phyloP scores from a whole-genome alignment of 2,329 filamentous ascomycete species.

The Fusarium nelsonii region DNA sequence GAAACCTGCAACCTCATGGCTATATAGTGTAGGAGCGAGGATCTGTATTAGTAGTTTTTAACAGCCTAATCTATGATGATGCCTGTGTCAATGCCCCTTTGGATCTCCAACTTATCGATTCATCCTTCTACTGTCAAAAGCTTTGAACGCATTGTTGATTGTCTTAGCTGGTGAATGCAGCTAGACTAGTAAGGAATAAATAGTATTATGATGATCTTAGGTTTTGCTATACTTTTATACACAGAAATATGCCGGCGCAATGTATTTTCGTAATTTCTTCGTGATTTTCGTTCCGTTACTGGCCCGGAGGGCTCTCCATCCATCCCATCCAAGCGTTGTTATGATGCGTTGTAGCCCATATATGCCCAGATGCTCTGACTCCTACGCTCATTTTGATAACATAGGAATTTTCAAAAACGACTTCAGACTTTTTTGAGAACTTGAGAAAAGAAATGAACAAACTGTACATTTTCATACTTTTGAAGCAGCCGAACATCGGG shows the following conservation, averaged over 20 bases:
- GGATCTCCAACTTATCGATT: too few relatives aligned
- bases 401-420: conserved; percentile 2
- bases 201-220: not conserved
- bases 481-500: not conserved
- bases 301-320: conserved; percentile 1
- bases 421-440: conserved; percentile 7
- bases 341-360: not conserved
- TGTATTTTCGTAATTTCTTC: conserved; percentile 1
- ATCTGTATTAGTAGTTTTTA: conserved; percentile 40
- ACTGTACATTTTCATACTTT: conserved; percentile 10
- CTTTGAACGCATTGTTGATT: not conserved
- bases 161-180: not conserved
- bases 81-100: conserved; percentile 2
- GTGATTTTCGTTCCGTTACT: conserved; percentile 2
- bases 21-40: conserved; percentile 28
- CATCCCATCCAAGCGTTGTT: not conserved
- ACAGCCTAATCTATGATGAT: conserved; percentile 34
- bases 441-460: conserved; percentile 15
- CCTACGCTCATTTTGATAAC: not conserved
- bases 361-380: not conserved
- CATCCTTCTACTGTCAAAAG: not conserved
- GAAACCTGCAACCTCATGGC: conserved; percentile 17
- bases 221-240: not conserved
- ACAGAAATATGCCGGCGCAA: not conserved
- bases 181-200: not conserved